Evolutionary conservation across 306 rosid genomes (phyloP).

Genomic region (Gastrolobium villosum): DNA sequence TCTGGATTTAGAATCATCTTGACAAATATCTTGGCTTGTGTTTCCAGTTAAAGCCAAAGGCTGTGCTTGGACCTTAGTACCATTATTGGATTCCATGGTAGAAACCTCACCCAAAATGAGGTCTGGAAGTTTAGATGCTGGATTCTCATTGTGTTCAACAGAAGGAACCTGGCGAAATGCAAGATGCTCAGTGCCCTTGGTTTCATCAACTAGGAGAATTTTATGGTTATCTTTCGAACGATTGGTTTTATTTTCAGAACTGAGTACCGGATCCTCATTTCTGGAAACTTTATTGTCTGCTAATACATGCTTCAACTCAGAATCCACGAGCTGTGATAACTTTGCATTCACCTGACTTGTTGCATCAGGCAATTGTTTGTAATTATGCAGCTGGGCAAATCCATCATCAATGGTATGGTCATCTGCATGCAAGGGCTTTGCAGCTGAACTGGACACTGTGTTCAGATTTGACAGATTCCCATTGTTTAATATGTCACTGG

Average conservation of each 20-base stretch:
- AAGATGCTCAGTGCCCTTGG: constrained; percentile 49
- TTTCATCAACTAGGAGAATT: constrained; percentile 53
- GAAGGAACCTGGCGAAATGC: constrained; percentile 57
- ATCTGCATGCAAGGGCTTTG: constrained; percentile 54
- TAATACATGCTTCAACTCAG: constrained; percentile 52
- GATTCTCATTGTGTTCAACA: constrained; percentile 56
- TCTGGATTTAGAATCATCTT: constrained; percentile 55
- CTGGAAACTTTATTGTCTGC: constrained; percentile 51
- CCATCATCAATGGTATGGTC: constrained; percentile 61
- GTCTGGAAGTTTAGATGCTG: constrained; percentile 55
- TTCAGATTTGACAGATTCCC: constrained; percentile 57
- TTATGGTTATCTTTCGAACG: constrained; percentile 48
- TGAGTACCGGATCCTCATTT: constrained; percentile 54
- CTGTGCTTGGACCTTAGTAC: constrained; percentile 47
- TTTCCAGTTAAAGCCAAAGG: constrained; percentile 53
- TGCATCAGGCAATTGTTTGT: constrained; percentile 65
- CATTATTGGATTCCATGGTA: constrained; percentile 47
- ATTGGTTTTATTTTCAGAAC: constrained; percentile 51
- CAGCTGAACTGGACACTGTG: constrained; percentile 53
- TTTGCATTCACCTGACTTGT: constrained; percentile 56
- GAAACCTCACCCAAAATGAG: constrained; percentile 55
- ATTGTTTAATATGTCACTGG: constrained; percentile 53
- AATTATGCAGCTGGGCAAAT: constrained; percentile 55
- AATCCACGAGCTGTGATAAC: constrained; percentile 58
- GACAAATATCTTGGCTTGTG: constrained; percentile 53